phyloP scores from a whole-genome alignment of 495 filamentous ascomycete genomes.

The Penicillium macrosclerotiorum region DNA sequence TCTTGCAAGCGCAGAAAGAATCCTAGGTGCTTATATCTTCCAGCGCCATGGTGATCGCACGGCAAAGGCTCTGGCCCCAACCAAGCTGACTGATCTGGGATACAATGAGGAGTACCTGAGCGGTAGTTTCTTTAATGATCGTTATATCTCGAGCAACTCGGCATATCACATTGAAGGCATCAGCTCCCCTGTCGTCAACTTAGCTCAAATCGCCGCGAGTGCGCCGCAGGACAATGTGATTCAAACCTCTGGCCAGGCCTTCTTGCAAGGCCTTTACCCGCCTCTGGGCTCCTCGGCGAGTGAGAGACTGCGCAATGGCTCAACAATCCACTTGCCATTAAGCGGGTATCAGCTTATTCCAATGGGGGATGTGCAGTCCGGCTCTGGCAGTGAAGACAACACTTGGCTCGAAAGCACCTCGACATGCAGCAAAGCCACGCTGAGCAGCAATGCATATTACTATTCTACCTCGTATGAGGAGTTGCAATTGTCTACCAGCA shows the following conservation, averaged over 20 bases:
- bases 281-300: slow-evolving; percentile 37
- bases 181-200: slow-evolving; percentile 49
- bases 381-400: slow-evolving; percentile 46
- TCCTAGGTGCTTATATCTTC: slow-evolving; percentile 15
- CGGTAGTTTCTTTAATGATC: slow-evolving; percentile 56
- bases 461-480: slow-evolving; percentile 36
- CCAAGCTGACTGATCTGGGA: slow-evolving; percentile 51
- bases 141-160: slow-evolving; percentile 50
- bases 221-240: slow-evolving; percentile 57
- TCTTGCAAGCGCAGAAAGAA: slow-evolving; percentile 7
- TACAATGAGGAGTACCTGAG: slow-evolving; percentile 54
- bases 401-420: slow-evolving; percentile 52
- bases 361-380: slow-evolving; percentile 33
- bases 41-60: slow-evolving; percentile 20
- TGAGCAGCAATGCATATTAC: slow-evolving; percentile 16
- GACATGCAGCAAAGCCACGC: slow-evolving; percentile 51
- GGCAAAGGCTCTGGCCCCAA: slow-evolving; percentile 9
- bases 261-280: slow-evolving; percentile 58
- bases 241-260: slow-evolving; percentile 47
- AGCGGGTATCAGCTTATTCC: slow-evolving; percentile 48
- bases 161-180: slow-evolving; percentile 51
- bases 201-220: slow-evolving; percentile 50
- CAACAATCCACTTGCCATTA: slow-evolving; percentile 42
- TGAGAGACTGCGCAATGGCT: slow-evolving; percentile 50
- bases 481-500: slow-evolving; percentile 44